Percentiles rank a stretch among this genome's conserved stretches.
Conservation (phyloP, 2,329 filamentous ascomycete species). For the Cryphonectria carpinicola region DNA sequence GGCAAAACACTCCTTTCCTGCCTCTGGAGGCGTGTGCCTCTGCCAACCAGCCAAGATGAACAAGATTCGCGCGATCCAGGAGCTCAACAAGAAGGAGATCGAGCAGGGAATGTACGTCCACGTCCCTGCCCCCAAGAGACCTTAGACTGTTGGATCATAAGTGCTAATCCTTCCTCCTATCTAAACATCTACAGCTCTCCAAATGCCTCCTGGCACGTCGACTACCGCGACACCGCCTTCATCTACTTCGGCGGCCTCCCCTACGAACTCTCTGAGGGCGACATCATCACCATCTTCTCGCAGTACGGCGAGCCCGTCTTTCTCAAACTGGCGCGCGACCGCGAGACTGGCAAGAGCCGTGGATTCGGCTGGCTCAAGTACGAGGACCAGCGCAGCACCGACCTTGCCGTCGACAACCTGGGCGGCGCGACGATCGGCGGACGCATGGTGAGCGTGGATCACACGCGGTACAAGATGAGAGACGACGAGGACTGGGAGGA, state of each 20-base stretch:
- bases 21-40: background rate
- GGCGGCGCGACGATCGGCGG: constrained; percentile 84
- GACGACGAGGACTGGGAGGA: constrained; percentile 75
- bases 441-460: constrained; percentile 83
- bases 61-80: constrained; percentile 87
- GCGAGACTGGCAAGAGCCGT: constrained; percentile 92
- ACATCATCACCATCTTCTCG: constrained; percentile 94
- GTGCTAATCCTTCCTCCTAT: constrained; percentile 32
- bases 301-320: constrained; percentile 96
- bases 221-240: constrained; percentile 94
- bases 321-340: constrained; percentile 89
- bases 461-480: constrained; percentile 86
- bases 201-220: constrained; percentile 92
- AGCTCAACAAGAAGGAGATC: constrained; percentile 92
- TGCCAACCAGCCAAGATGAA: constrained; percentile 68
- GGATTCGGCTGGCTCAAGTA: constrained; percentile 98
- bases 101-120: constrained; percentile 78
- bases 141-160: background rate
- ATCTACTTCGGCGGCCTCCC: constrained; percentile 94
- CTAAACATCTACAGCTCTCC: constrained; percentile 60
- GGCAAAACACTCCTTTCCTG: background rate
- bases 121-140: background rate
- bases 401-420: constrained; percentile 94
- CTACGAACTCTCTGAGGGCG: constrained; percentile 91
- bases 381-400: constrained; percentile 94